These are phyloP conservation scores for Phaeosphaeria sp. DNA, from an alignment of 2,329 filamentous ascomycete species.

Conservation along the genomic window DNA sequence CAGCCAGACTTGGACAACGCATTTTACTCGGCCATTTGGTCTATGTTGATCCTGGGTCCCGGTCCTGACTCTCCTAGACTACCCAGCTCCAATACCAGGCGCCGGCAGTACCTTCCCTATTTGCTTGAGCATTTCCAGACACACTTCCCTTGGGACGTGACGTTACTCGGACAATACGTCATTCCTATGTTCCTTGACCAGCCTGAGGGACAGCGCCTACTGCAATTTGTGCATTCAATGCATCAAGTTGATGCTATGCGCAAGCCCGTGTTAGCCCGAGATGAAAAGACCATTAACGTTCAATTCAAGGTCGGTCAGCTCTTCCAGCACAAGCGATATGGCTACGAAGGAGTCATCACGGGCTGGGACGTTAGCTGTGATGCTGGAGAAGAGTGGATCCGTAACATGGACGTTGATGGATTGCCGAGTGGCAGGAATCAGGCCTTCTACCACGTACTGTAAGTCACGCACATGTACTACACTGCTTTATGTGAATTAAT, in stretches of 20 bases:
- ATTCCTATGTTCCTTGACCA: constrained; percentile 64
- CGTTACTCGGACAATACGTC: constrained; percentile 72
- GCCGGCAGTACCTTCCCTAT: constrained; percentile 67
- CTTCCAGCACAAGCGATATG: constrained; percentile 81
- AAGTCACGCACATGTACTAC: constrained; percentile 51
- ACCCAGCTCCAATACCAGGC: constrained; percentile 37
- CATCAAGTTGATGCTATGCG: constrained; percentile 62
- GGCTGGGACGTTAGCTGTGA: constrained; percentile 78
- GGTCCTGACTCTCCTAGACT: constrained; percentile 31
- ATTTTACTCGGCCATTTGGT: constrained; percentile 78
- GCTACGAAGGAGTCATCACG: constrained; percentile 80
- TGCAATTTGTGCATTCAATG: constrained; percentile 62
- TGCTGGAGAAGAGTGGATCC: constrained; percentile 67
- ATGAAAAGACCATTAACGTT: constrained; percentile 21
- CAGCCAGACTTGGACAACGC: constrained; percentile 63
- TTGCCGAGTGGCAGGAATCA: constrained; percentile 67
- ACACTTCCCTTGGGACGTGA: constrained; percentile 73
- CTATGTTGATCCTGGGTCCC: constrained; percentile 55
- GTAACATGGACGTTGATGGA: constrained; percentile 66
- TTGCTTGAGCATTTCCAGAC: constrained; percentile 70
- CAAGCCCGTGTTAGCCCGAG: constrained; percentile 45
- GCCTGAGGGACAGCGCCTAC: constrained; percentile 61
- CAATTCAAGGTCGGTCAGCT: constrained; percentile 72
- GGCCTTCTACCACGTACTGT: constrained; percentile 88
- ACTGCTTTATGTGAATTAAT: neutral